Evolutionary conservation across 2,329 filamentous ascomycete species (phyloP).

Genomic region (Diplodia scrobiculata): DNA sequence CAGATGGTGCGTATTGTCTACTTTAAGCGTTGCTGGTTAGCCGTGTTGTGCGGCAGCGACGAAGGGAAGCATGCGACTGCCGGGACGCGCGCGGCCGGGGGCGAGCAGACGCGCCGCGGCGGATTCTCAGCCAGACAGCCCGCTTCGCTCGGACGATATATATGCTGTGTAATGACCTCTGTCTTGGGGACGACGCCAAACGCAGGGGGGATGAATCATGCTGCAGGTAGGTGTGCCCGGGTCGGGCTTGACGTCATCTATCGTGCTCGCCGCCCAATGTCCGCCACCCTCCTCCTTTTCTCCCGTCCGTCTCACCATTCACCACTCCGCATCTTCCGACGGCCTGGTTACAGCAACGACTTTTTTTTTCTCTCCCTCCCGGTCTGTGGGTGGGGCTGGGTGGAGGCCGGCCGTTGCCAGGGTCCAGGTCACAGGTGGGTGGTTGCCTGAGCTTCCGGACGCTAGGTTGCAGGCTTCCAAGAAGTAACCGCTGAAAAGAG

Average conservation of each 20-base stretch:
- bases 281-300: neutral
- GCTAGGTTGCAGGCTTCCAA: neutral
- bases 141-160: neutral
- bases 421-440: neutral
- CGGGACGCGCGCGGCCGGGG: too few relatives aligned
- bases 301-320: neutral
- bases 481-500: neutral
- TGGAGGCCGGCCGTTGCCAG: neutral
- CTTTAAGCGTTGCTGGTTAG: neutral
- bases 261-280: neutral
- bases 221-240: neutral
- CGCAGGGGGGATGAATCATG: neutral
- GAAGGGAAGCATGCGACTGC: neutral
- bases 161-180: neutral
- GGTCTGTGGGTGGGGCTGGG: neutral
- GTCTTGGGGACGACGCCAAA: neutral
- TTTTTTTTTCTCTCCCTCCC: neutral
- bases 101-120: neutral
- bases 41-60: neutral
- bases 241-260: conserved; percentile 2
- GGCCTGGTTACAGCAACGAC: neutral
- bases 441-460: neutral
- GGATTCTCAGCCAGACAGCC: neutral
- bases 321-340: neutral
- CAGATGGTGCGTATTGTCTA: neutral